Evolutionary conservation across 2,329 filamentous ascomycete genomes (phyloP).

Genomic region (Truncatella angustata): DNA sequence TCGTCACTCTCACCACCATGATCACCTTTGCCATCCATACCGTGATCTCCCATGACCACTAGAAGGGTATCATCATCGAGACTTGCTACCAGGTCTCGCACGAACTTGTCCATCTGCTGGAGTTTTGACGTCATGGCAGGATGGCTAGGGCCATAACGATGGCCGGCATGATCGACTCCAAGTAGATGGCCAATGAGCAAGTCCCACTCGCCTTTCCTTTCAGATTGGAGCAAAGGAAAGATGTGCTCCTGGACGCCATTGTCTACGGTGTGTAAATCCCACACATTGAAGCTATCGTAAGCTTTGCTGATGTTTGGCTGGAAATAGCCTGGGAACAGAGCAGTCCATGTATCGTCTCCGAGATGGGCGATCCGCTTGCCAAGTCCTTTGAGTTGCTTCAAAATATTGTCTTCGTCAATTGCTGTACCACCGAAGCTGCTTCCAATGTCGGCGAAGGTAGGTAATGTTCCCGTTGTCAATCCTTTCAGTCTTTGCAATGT

Average conservation of each 20-base stretch:
- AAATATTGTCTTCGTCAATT: conserved; percentile 86
- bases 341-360: conserved; percentile 97
- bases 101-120: conserved; percentile 82
- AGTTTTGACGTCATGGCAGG: conserved; percentile 88
- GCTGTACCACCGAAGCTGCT: conserved; percentile 94
- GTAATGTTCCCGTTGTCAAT: conserved; percentile 89
- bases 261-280: conserved; percentile 95
- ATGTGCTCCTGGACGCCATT: conserved; percentile 92
- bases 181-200: conserved; percentile 92
- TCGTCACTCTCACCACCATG: conserved; percentile 98
- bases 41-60: conserved; percentile 98
- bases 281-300: conserved; percentile 98
- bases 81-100: conserved; percentile 66
- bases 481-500: conserved; percentile 92
- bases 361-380: conserved; percentile 81
- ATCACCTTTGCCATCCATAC: conserved; percentile 96
- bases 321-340: conserved; percentile 92
- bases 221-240: conserved; percentile 71
- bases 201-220: conserved; percentile 75
- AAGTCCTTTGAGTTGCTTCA: conserved; percentile 65
- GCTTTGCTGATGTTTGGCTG: conserved; percentile 79
- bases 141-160: conserved; percentile 93
- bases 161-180: conserved; percentile 94
- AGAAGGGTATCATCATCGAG: conserved; percentile 86
- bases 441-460: conserved; percentile 90